Evolutionary conservation across 176 grass and related monocot genomes (phyloP).

Genomic region (Elymus sibiricus): DNA sequence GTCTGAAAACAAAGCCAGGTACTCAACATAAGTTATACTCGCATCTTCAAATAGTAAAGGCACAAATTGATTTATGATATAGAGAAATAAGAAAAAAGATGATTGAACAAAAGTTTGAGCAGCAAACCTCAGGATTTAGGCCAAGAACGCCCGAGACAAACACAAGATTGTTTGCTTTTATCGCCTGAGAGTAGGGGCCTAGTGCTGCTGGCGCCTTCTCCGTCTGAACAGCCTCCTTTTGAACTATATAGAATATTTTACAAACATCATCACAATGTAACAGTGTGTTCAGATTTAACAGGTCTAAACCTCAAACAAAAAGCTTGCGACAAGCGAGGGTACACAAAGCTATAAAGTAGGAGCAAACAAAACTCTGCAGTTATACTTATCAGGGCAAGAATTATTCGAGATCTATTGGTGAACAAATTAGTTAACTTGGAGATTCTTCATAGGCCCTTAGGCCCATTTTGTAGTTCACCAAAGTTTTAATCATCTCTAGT

Average conservation of each 20-base stretch:
- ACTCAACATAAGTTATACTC: not conserved
- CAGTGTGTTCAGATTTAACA: not conserved
- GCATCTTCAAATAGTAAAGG: not conserved
- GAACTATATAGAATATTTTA: conserved; percentile 23
- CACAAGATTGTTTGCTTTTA: conserved; percentile 93
- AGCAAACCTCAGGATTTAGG: conserved; percentile 82
- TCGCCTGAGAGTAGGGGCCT: conserved; percentile 94
- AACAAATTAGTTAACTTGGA: not conserved
- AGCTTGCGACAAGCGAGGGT: not conserved
- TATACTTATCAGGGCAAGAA: not conserved
- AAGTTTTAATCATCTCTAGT: not conserved
- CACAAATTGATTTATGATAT: not conserved
- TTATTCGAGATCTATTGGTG: not conserved
- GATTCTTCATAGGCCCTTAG: not conserved
- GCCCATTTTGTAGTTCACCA: not conserved
- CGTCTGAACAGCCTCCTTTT: conserved; percentile 81
- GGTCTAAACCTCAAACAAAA: not conserved
- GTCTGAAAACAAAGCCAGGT: conserved; percentile 51
- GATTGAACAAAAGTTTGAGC: not conserved
- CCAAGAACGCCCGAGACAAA: conserved; percentile 93
- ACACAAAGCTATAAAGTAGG: not conserved
- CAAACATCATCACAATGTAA: not conserved
- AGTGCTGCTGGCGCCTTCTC: conserved; percentile 85
- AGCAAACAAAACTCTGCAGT: not conserved
- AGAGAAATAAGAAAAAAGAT: conserved; percentile 1